Percentiles rank a stretch among this genome's conserved stretches.
phyloP scores from a whole-genome alignment of 306 rosid species.

The Notholithocarpus densiflorus region DNA sequence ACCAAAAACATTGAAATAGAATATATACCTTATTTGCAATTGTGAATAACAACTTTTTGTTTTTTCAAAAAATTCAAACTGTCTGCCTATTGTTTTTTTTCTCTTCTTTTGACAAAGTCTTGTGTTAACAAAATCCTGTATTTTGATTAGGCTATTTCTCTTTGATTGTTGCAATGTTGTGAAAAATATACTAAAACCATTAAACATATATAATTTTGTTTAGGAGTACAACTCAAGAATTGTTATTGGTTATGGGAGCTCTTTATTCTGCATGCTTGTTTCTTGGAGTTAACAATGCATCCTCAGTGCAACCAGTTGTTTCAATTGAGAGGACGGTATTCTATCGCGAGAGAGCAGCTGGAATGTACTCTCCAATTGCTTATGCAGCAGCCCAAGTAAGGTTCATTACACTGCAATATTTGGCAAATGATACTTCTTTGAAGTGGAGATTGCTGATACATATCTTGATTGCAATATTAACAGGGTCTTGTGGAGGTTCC shows the following conservation, averaged over 20 bases:
- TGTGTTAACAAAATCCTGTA: not conserved
- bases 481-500: conserved; percentile 93
- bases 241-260: conserved; percentile 80
- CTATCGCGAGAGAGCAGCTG: conserved; percentile 84
- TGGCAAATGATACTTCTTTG: not conserved
- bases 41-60: not conserved
- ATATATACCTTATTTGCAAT: too few species aligned
- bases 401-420: not conserved
- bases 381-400: conserved; percentile 84
- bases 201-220: conserved; percentile 9
- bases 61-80: not conserved
- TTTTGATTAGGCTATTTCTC: not conserved
- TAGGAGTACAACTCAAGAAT: conserved; percentile 60
- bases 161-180: not conserved
- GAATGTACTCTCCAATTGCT: conserved; percentile 84
- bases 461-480: conserved; percentile 10
- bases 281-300: conserved; percentile 80
- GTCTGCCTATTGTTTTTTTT: not conserved
- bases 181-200: not conserved
- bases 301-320: conserved; percentile 90
- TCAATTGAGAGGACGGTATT: conserved; percentile 93
- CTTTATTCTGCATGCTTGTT: conserved; percentile 72
- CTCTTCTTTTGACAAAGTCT: not conserved
- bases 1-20: not conserved
- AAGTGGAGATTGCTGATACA: not conserved